Base-by-base conservation (phyloP, 495 filamentous ascomycete species). In the Neurospora intermedia region DNA sequence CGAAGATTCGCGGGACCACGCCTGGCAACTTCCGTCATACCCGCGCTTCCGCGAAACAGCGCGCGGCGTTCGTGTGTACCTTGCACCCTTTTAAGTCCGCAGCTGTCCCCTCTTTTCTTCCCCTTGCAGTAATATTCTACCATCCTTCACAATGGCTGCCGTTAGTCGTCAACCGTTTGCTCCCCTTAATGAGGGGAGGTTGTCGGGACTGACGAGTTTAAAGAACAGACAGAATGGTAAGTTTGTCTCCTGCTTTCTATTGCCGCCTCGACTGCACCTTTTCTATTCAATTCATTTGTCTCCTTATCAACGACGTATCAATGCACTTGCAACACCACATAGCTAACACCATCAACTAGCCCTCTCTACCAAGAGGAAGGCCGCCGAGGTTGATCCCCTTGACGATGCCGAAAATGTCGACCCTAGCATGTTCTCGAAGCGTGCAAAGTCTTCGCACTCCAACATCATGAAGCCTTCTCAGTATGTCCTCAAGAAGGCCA, bases 331-430 rank as follows among this genome's bases (percentile, higher is more conserved):
- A 35, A 69, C 6, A 46, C 7, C n/a, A 1, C 15, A 4, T 27
- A n/a, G 43, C 74, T 78, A 71, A 79, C 66, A 72, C 75, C 48
- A 59, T 41, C 40, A 43, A 43, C 10, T 73, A 86, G 83, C 84
- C 41, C 75, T 85, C 72, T 73, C 82, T 16, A 72, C 72, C 41
- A 87, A 87, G 80, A 80, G 85, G 41, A 87, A 87, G 74, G 84
- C 82, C 18, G 72, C 80, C 59, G 84, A 85, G 48, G 81, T 82
- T 42, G 59, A 78, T 2, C 83, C 88, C 41, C 84, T 87, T 20
- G 83, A 85, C 71, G 89, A 97, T 78, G 81, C 86, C 9, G 94
- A 98, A 84, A 98, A 97, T 77, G 85, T 96, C 74, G 93, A 94
- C 77, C 94, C 94, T 0, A 73, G 82, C 35, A 78, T 87, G 72